phyloP scores from a whole-genome alignment of 2,329 filamentous ascomycete species.

The Pseudogymnoascus sp. region DNA sequence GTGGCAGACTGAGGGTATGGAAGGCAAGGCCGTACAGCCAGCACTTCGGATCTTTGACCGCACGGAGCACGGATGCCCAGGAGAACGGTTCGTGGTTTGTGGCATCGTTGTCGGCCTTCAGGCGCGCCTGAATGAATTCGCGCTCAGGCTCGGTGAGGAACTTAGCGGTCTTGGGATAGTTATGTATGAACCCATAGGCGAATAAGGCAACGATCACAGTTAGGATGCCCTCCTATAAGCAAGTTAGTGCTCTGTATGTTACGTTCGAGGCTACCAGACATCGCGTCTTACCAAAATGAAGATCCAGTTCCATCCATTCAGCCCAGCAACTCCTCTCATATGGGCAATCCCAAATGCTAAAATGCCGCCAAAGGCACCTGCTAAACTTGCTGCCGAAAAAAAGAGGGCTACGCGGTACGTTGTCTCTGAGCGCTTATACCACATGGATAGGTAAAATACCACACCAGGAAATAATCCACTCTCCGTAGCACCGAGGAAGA shows the following conservation, averaged over 20 bases:
- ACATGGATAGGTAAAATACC: constrained; percentile 75
- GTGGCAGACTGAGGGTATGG: constrained; percentile 62
- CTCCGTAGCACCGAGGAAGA: constrained; percentile 50
- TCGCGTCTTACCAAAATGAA: constrained; percentile 36
- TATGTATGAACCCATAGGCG: constrained; percentile 56
- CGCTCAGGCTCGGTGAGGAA: constrained; percentile 47
- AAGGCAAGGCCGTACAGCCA: constrained; percentile 68
- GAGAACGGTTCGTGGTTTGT: constrained; percentile 61
- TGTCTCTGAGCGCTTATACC: constrained; percentile 46
- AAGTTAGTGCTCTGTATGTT: neutral
- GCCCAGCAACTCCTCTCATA: constrained; percentile 46
- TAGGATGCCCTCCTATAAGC: constrained; percentile 42
- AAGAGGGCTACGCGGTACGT: constrained; percentile 51
- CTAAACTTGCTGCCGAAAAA: constrained; percentile 47
- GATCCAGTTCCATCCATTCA: constrained; percentile 51
- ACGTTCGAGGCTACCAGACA: neutral
- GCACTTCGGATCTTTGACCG: constrained; percentile 60
- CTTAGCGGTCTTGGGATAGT: constrained; percentile 52
- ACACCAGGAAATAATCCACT: constrained; percentile 67
- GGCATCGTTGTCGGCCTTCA: constrained; percentile 62
- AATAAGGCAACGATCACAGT: constrained; percentile 45
- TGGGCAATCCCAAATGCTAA: constrained; percentile 50
- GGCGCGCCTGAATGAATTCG: constrained; percentile 42
- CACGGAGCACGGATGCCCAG: constrained; percentile 58
- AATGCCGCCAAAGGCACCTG: constrained; percentile 51